Base-by-base conservation (phyloP, 169 alveolate species). In the Plasmodium falciparum region DNA sequence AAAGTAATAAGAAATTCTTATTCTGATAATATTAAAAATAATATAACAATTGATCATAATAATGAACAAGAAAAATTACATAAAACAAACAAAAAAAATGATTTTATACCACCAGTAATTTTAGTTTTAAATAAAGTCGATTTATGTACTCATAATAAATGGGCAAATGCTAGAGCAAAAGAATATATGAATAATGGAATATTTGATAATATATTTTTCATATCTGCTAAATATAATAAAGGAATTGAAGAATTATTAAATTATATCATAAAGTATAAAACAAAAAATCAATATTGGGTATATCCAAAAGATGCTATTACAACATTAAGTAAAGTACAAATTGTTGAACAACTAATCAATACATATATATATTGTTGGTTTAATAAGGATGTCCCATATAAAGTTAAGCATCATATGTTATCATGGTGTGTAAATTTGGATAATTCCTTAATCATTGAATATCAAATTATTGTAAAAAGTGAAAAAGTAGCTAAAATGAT, bases 291-390 rank as follows among this genome's bases (percentile, higher is more conserved):
- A 24, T 88, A 78, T 43, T 96, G 98, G 98, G 85, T 89, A 15
- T 96, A 95, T 58, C 98, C 98, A 17, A 92, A 95, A 52, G 96
- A 94, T 66, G 74, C 89, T 71, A 69, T 49, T 58, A 94, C 97
- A n/a, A 89, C 96, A 3, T 83, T 92, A 89, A 83, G 93, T 47
- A 89, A 92, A 91, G 95, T 94, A 52, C 94, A 93, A 88, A 88
- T 94, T 49, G 96, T 94, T 45, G 97, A 94, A 72, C 96, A 94
- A 71, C n/a, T 91, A 29, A 93, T 90, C 7, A 88, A 95, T 59
- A 94, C 97, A 12, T 94, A 94, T 56, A 74, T 94, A 47, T 93
- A 90, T 91, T 94, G 97, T 59, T 94, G 97, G 97, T 94, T 94
- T 91, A 94, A 93, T 92, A 93, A 91, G 90, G 97, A 94, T 52